Base-by-base conservation (phyloP, 768 basidiomycete species). In the Chalciporus chontae region DNA sequence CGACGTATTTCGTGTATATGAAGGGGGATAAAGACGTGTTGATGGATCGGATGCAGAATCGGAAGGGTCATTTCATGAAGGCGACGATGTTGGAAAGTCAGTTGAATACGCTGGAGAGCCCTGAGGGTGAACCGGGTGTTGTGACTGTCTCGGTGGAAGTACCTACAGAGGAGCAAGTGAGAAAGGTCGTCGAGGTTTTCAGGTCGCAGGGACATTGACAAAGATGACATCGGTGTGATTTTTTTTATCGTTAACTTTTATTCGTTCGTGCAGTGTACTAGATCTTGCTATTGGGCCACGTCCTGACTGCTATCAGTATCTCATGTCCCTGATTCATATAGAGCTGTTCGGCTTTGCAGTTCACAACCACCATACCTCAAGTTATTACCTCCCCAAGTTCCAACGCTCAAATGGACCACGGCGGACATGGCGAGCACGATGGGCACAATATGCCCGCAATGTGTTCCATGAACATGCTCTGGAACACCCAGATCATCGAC, bases 401-500 rank as follows among this genome's bases (percentile, higher is more conserved):
- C n/a, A 31, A 31, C 45, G 51, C 17, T 36, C 34, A 36, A 13
- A 68, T 65, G 65, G 71, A 75, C 57, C 80, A 83, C 61, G 67
- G 70, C 44, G 78, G 66, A 27, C 77, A 81, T 59, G 67, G 70
- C 43, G 78, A 65, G 26, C 77, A 81, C 59, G 64, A 50, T 15
- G 52, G 76, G 62, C 50, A 79, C 76, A 76, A 74, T 71, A 73
- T 71, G 70, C 69, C 65, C 17, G 67, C 74, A 0, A 74, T 57
- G 56, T 92, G 90, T 65, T 69, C 79, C 8, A 85, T 87, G 83
- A 71, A 88, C 67, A 92, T 92, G 90, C 80, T 92, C 59, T 91
- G 88, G 86, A 90, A 90, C 69, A 86, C 86, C 34, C 80, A 90
- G 48, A 78, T 89, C 58, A 68, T 83, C 64, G 75, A 89, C 70